These are phyloP conservation scores for Orbilia blumenaviensis DNA, from an alignment of 2,329 filamentous ascomycete species.

Conservation along the genomic window DNA sequence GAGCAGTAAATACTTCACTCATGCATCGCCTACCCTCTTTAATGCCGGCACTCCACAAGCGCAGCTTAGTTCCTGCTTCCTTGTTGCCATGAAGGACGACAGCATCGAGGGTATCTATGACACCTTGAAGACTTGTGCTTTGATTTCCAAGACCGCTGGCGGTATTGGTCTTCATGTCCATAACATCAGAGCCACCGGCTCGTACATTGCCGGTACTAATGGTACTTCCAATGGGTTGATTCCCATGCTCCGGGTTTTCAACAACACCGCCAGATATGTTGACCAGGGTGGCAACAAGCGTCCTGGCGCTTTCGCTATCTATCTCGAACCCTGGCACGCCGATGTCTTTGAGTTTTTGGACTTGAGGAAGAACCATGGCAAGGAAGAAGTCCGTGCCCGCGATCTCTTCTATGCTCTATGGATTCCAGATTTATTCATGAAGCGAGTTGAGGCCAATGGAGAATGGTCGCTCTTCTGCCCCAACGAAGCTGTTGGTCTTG, in stretches of 20 bases:
- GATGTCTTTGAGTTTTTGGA: conserved; percentile 98
- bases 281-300: conserved; percentile 99
- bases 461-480: conserved; percentile 99
- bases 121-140: conserved; percentile 97
- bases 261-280: conserved; percentile 98
- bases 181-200: conserved; percentile 94
- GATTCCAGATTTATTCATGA: conserved; percentile 99
- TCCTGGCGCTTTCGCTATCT: conserved; percentile 97
- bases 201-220: conserved; percentile 97
- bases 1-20: conserved; percentile 98
- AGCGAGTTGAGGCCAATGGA: conserved; percentile 94
- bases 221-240: conserved; percentile 97
- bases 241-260: conserved; percentile 98
- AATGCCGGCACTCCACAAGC: conserved; percentile 94
- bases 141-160: conserved; percentile 99
- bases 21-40: conserved; percentile 97
- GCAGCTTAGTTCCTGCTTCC: conserved; percentile 96
- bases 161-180: conserved; percentile 97
- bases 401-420: conserved; percentile 97
- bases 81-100: conserved; percentile 99
- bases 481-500: conserved; percentile 91
- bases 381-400: conserved; percentile 95
- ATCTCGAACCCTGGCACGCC: conserved; percentile 98
- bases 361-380: conserved; percentile 98
- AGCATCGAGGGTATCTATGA: conserved; percentile 99